These are phyloP conservation scores for Aureobasidium lini DNA, from an alignment of 2,329 filamentous ascomycete genomes.

Conservation along the genomic window DNA sequence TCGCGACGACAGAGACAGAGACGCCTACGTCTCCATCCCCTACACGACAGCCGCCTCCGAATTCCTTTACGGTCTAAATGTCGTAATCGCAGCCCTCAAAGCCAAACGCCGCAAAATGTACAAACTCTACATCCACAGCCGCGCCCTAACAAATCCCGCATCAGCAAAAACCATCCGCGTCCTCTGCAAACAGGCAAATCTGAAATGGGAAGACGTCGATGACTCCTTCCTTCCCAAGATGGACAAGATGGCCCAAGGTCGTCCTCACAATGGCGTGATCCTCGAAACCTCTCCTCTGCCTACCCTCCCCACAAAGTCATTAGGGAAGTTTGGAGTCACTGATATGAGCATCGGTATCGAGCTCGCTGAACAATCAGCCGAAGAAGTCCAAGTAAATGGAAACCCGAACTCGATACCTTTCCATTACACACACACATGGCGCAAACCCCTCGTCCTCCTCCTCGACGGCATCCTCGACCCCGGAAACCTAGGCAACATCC, in stretches of 20 bases:
- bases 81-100: conserved; percentile 71
- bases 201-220: conserved; percentile 55
- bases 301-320: conserved; percentile 34
- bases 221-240: conserved; percentile 55
- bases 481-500: conserved; percentile 82
- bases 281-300: conserved; percentile 82
- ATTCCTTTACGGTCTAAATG: conserved; percentile 79
- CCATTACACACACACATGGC: conserved; percentile 26
- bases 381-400: conserved; percentile 70
- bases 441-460: conserved; percentile 64
- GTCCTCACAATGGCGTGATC: conserved; percentile 85
- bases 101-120: conserved; percentile 66
- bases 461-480: conserved; percentile 71
- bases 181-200: conserved; percentile 29
- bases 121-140: conserved; percentile 62
- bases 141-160: conserved; percentile 12
- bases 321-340: conserved; percentile 25
- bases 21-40: conserved; percentile 39
- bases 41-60: conserved; percentile 83
- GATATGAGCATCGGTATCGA: conserved; percentile 50
- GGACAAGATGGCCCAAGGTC: conserved; percentile 72
- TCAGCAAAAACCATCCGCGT: conserved; percentile 8
- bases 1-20: background rate
- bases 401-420: conserved; percentile 31
- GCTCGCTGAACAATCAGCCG: conserved; percentile 58